A percentile compares a stretch with the other conserved stretches of the same genome.
Conservation (phyloP, 345 rosid genomes). For the Citropsis articulata region DNA sequence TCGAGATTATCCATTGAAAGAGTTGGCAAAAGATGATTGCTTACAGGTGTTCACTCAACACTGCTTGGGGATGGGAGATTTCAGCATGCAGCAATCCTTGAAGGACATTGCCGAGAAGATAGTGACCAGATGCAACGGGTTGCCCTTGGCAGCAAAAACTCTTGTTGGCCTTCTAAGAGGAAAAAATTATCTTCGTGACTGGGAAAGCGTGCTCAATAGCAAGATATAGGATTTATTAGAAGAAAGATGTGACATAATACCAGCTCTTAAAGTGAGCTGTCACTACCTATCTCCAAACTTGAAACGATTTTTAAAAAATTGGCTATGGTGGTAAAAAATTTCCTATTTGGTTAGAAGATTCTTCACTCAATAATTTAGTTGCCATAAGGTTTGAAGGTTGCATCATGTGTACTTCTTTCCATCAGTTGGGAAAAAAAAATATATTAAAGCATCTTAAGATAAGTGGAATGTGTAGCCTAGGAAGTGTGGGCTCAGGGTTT, state of each 20-base stretch:
- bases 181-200: slow-evolving; percentile 12
- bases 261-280: slow-evolving; percentile 29
- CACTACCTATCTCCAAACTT: slow-evolving; percentile 28
- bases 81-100: slow-evolving; percentile 16
- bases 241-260: slow-evolving; percentile 17
- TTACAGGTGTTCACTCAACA: slow-evolving; percentile 19
- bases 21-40: slow-evolving; percentile 34
- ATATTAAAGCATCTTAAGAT: not conserved
- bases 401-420: not conserved
- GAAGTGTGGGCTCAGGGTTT: slow-evolving; percentile 2
- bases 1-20: slow-evolving; percentile 16
- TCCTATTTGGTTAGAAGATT: slow-evolving; percentile 20
- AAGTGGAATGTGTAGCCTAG: not conserved
- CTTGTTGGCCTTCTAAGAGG: slow-evolving; percentile 29
- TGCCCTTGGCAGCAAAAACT: slow-evolving; percentile 41
- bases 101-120: slow-evolving; percentile 32
- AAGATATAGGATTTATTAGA: slow-evolving; percentile 23
- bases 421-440: not conserved
- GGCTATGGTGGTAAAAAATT: slow-evolving; percentile 29
- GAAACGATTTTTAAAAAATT: slow-evolving; percentile 32
- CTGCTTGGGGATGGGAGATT: slow-evolving; percentile 13
- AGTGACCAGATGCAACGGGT: slow-evolving; percentile 23
- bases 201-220: slow-evolving; percentile 27
- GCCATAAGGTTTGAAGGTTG: slow-evolving; percentile 5
- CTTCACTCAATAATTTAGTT: slow-evolving; percentile 11